phyloP scores from a whole-genome alignment of 257 asterid genomes.

The Ilex asprella region DNA sequence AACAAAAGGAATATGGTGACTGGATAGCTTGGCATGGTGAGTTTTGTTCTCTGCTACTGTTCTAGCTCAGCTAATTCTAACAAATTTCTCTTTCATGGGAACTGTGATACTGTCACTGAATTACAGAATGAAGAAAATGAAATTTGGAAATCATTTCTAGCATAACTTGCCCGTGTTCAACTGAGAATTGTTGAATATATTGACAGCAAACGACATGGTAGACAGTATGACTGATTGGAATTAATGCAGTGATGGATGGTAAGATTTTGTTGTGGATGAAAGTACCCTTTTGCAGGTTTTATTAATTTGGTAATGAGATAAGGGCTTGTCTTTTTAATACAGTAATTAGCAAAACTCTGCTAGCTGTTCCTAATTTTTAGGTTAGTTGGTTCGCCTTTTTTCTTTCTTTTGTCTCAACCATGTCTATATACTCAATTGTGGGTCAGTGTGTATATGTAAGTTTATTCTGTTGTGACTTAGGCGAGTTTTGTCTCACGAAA shows the following conservation, averaged over 20 bases:
- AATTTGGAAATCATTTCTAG: constrained; percentile 10
- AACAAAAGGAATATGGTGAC: constrained; percentile 32
- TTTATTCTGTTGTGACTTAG: constrained; percentile 1
- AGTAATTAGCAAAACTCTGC: not conserved
- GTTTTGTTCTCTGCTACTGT: constrained; percentile 17
- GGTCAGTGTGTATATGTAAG: too few relatives aligned
- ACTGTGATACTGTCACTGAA: not conserved
- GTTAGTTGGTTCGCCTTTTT: constrained; percentile 5
- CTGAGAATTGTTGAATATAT: too few relatives aligned
- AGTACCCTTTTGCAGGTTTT: constrained; percentile 17
- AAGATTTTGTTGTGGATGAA: not conserved
- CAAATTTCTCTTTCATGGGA: not conserved
- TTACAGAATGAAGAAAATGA: constrained; percentile 12
- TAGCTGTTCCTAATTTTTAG: constrained; percentile 8
- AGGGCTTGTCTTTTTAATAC: constrained; percentile 13
- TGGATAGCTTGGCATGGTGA: constrained; percentile 43
- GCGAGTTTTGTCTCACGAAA: not conserved
- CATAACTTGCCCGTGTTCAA: too few relatives aligned
- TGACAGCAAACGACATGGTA: constrained; percentile 14
- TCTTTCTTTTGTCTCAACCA: not conserved
- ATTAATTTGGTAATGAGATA: constrained; percentile 16
- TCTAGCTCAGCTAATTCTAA: constrained; percentile 21
- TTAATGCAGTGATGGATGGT: constrained; percentile 12
- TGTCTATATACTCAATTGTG: too few relatives aligned
- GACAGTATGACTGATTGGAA: not conserved